Conservation (phyloP, 495 filamentous ascomycete genomes). For the Hypoxylon perforatum region DNA sequence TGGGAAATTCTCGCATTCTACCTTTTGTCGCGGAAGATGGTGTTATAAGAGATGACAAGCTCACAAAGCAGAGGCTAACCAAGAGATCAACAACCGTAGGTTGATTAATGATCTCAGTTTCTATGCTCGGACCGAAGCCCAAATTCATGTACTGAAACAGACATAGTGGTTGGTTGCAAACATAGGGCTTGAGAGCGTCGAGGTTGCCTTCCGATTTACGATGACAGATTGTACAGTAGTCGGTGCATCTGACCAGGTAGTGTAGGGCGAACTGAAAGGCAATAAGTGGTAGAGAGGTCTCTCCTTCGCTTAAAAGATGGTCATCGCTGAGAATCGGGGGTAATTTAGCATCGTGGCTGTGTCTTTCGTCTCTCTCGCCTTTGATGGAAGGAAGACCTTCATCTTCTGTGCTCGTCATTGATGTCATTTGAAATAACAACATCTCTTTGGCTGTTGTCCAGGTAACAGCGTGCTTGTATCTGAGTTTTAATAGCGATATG, state of each 20-base stretch:
- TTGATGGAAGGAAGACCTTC: not conserved
- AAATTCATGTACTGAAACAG: slow-evolving; percentile 92
- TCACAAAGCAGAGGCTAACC: slow-evolving; percentile 81
- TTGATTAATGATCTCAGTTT: slow-evolving; percentile 83
- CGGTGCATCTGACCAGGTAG: slow-evolving; percentile 83
- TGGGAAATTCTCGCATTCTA: slow-evolving; percentile 70
- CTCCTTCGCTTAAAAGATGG: slow-evolving; percentile 43
- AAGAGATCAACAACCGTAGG: slow-evolving; percentile 89
- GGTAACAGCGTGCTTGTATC: slow-evolving; percentile 60
- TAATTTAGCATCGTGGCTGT: slow-evolving; percentile 8
- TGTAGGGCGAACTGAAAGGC: slow-evolving; percentile 84
- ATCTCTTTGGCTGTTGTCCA: slow-evolving; percentile 80
- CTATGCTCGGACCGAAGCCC: slow-evolving; percentile 85
- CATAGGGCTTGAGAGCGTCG: slow-evolving; percentile 91
- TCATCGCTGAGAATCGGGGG: slow-evolving; percentile 28
- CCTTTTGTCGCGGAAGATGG: too few relatives aligned
- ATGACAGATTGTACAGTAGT: slow-evolving; percentile 91
- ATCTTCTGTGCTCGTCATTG: not conserved
- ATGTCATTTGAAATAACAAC: slow-evolving; percentile 32
- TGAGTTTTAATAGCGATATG: slow-evolving; percentile 68
- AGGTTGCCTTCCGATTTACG: slow-evolving; percentile 74
- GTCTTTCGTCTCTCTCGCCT: slow-evolving; percentile 14
- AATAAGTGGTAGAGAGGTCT: slow-evolving; percentile 70
- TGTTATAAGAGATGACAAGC: slow-evolving; percentile 47
- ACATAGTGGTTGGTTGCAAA: slow-evolving; percentile 83